phyloP scores from a whole-genome alignment of 2,329 filamentous ascomycete species.

The Helotiales sp. region DNA sequence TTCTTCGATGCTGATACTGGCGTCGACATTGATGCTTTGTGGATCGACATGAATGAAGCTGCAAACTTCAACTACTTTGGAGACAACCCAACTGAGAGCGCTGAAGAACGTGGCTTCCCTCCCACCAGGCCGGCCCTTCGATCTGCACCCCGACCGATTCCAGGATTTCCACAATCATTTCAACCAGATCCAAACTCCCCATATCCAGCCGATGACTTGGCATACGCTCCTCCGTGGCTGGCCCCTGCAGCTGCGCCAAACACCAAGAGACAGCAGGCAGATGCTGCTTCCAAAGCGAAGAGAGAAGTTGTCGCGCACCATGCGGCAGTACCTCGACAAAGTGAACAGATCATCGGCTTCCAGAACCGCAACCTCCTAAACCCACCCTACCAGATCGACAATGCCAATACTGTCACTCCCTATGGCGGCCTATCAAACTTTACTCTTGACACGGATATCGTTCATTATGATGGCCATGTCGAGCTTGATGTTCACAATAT shows the following conservation, averaged over 20 bases:
- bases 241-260: slow-evolving; percentile 1
- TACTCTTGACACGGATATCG: slow-evolving; percentile 65
- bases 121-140: neutral
- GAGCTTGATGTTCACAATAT: slow-evolving; percentile 78
- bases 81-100: slow-evolving; percentile 37
- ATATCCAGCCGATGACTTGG: neutral
- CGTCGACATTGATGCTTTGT: slow-evolving; percentile 74
- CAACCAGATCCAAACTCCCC: slow-evolving; percentile 7
- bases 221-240: neutral
- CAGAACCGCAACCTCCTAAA: neutral
- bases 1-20: slow-evolving; percentile 66
- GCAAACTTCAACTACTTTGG: slow-evolving; percentile 55
- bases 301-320: neutral
- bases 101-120: slow-evolving; percentile 1
- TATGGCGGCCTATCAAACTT: slow-evolving; percentile 50
- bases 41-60: slow-evolving; percentile 70
- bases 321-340: neutral
- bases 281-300: neutral
- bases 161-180: neutral
- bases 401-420: neutral
- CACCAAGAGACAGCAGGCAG: neutral
- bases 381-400: slow-evolving; percentile 1
- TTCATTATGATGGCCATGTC: slow-evolving; percentile 64
- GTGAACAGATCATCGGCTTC: neutral
- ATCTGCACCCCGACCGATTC: neutral